Evolutionary conservation across 2,329 filamentous ascomycete species (phyloP).

Genomic region (Beauveria sp.): DNA sequence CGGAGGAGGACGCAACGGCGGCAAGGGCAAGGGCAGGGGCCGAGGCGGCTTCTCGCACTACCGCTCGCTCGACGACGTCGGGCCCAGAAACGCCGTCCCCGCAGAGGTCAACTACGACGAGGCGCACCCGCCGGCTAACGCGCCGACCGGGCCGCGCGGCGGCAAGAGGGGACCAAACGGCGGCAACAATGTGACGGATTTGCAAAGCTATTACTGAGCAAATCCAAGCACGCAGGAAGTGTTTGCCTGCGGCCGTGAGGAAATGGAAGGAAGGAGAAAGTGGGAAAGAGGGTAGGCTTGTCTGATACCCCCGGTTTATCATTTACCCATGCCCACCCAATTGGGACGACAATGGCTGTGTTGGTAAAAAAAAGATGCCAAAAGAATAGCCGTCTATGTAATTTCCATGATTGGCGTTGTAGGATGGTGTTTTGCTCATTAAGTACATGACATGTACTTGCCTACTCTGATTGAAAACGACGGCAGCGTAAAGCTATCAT

Average conservation of each 20-base stretch:
- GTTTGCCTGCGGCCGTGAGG: not conserved
- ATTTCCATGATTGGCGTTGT: too few relatives aligned
- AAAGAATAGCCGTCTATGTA: too few relatives aligned
- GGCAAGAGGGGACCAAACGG: not conserved
- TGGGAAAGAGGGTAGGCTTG: not conserved
- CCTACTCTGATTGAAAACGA: too few relatives aligned
- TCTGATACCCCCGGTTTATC: too few relatives aligned
- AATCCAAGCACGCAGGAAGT: not conserved
- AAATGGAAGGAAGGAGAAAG: not conserved
- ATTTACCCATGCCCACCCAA: too few relatives aligned
- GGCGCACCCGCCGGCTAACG: conserved; percentile 21
- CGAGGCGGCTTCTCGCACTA: conserved; percentile 49
- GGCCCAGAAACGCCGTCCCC: conserved; percentile 35
- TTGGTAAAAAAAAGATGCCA: too few relatives aligned
- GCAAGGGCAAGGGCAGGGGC: conserved; percentile 32
- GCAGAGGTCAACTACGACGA: conserved; percentile 44
- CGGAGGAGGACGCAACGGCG: conserved; percentile 30
- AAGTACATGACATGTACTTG: too few relatives aligned
- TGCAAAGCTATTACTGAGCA: conserved; percentile 35
- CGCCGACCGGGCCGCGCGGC: conserved; percentile 16
- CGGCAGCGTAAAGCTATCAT: too few relatives aligned
- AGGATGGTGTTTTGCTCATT: too few relatives aligned
- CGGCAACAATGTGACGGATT: conserved; percentile 21
- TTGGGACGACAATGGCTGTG: too few relatives aligned
- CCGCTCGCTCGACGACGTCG: conserved; percentile 60